Evolutionary conservation across 805 yeast species (phyloP).

Genomic region (Ogataea glucozyma): DNA sequence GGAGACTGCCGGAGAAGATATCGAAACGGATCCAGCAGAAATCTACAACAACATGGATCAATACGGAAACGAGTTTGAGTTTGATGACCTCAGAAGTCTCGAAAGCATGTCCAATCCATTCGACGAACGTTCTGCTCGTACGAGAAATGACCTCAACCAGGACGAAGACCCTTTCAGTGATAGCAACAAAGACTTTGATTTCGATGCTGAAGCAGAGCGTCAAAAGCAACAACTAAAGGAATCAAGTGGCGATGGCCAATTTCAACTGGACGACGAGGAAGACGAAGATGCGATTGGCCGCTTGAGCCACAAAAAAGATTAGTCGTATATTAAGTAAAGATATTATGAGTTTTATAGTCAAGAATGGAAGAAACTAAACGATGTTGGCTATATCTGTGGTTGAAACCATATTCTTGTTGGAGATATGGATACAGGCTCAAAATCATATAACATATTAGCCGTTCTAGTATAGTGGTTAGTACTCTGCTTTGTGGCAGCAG

Average conservation of each 20-base stretch:
- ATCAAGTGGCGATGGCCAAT: slow-evolving; percentile 24
- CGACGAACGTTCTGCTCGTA: slow-evolving; percentile 18
- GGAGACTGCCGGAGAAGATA: slow-evolving; percentile 56
- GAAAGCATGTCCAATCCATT: slow-evolving; percentile 43
- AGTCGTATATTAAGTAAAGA: background rate
- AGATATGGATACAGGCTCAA: too few relatives aligned
- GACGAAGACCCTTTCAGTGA: slow-evolving; percentile 36
- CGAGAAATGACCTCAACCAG: background rate
- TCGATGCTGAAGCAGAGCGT: slow-evolving; percentile 36
- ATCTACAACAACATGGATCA: slow-evolving; percentile 33
- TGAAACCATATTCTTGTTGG: too few relatives aligned
- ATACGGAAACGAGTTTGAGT: slow-evolving; percentile 57
- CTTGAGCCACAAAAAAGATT: slow-evolving; percentile 2
- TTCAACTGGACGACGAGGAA: slow-evolving; percentile 34
- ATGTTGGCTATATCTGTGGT: background rate
- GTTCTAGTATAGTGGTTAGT: slow-evolving; percentile 20
- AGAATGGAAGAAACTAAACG: too few relatives aligned
- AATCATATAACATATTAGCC: slow-evolving; percentile 4
- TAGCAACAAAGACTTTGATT: slow-evolving; percentile 24
- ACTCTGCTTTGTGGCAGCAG: slow-evolving; percentile 19
- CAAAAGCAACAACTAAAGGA: slow-evolving; percentile 25
- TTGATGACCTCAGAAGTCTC: slow-evolving; percentile 56
- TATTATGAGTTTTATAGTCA: too few relatives aligned
- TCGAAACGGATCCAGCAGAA: slow-evolving; percentile 26
- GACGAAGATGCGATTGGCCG: slow-evolving; percentile 18